Base-by-base conservation (phyloP, 1,284 basidiomycete genomes). In the Neolentinus lepideus region DNA sequence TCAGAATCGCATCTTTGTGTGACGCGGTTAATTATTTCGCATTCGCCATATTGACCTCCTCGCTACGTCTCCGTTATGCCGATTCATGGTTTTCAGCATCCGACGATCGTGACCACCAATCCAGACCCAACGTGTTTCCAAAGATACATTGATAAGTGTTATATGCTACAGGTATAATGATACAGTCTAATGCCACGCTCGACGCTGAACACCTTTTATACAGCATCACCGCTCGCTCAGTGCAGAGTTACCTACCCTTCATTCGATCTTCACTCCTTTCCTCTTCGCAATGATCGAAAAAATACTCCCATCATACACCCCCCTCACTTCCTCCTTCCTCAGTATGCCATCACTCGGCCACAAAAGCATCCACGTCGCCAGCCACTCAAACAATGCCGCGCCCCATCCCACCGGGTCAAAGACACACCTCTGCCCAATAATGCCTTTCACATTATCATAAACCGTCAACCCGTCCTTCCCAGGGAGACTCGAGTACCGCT, bases 261-360 rank as follows among this genome's bases (percentile, higher is more conserved):
- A 43, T 35, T 35, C 9, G n/a, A 50, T 3, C 24, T 50, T 29
- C 21, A 50, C 47, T n/a, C 47, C 47, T 21, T n/a, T 50, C 47
- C 11, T 29, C 47, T 50, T 26, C 6, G 61, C 61, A 36, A 65
- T 53, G 16, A 65, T 64, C 52, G 47, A 54, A 57, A 69, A 69
- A 48, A 65, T 64, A 54, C 66, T 67, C 2, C 67, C 78, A 58
- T 78, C 72, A 59, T 74, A 78, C 4, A 79, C 67, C 19, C 63
- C 73, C n/a, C 71, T 72, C 4, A 81, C 64, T 56, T 82, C 78
- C 36, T 78, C 76, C 61, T 75, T 78, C 57, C 64, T 71, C 61
- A 82, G 64, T 36, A 71, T 59, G 3, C 78, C 75, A 55, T 79
- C 75, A 14, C 63, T 61, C 0, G 79, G 78, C 74, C 73, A 76